Conservation (phyloP, 306 rosid species). For the Cyclanthera cordifolia region DNA sequence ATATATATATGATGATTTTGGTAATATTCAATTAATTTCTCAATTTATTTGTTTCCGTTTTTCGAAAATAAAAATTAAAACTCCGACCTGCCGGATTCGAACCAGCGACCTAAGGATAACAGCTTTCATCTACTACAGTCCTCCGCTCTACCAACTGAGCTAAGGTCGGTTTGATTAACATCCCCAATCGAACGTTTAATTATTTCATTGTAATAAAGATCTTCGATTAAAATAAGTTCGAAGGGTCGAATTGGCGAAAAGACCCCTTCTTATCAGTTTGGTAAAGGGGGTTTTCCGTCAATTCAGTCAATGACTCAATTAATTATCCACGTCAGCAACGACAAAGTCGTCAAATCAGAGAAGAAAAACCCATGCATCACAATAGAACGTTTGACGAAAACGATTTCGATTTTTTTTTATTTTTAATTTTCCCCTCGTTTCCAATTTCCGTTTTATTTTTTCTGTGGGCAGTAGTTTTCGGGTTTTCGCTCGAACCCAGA, state of each 20-base stretch:
- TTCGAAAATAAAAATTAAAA: too few relatives aligned
- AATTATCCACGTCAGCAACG: conserved; percentile 6
- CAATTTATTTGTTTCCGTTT: too few relatives aligned
- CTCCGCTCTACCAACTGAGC: too few relatives aligned
- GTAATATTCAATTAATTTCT: too few relatives aligned
- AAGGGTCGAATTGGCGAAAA: background rate
- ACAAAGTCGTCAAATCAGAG: background rate
- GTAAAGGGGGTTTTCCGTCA: background rate
- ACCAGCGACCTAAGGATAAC: too few relatives aligned
- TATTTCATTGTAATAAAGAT: too few relatives aligned
- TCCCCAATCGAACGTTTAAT: too few relatives aligned
- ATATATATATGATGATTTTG: too few relatives aligned
- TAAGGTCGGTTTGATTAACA: too few relatives aligned
- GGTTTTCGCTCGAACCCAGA: background rate
- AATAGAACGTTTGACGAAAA: background rate
- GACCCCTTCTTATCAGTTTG: background rate
- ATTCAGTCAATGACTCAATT: background rate
- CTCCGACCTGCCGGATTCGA: too few relatives aligned
- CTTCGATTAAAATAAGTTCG: too few relatives aligned
- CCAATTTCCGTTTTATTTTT: background rate
- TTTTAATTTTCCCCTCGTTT: background rate
- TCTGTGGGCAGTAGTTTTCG: background rate
- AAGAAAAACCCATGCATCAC: conserved; percentile 5
- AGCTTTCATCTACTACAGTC: too few relatives aligned
- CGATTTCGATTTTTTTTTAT: background rate